Base-by-base conservation (phyloP, 495 filamentous ascomycete genomes). In the Lasiosphaeris hirsuta region DNA sequence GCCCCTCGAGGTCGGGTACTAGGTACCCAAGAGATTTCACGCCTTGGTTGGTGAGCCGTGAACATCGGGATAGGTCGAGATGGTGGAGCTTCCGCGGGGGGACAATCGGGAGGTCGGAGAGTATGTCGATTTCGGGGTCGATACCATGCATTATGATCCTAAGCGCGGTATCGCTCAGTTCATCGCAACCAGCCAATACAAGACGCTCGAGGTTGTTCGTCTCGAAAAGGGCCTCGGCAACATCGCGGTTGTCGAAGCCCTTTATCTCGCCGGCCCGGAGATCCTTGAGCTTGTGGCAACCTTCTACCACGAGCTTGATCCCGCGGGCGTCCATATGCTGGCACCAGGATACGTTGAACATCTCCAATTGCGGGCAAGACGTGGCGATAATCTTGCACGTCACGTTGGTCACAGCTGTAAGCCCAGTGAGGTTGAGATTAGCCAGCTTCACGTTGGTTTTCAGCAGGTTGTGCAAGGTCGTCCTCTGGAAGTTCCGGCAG, bases 301-400 rank as follows among this genome's bases (percentile, higher is more conserved):
- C 81, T 39, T 86, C 72, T 4, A 97, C 75, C 10, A 98, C 77
- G 54, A 80, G 81, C 51, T 79, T 80, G 38, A 97, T 69, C n/a
- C 94, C 94, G 10, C 83, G 78, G n/a, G 90, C 86, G 71, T 90
- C 86, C 68, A 96, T 83, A 49, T 89, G 83, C 56, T 82, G 83
- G 70, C 94, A 98, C 90, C 94, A 97, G 1, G 89, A 92, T 2
- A 98, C 80, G 64, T 97, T 94, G 57, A 97, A 79, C 52, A 78
- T 79, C 67, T 95, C 86, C 33, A 98, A 76, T 40, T 84, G 85
- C 1, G 88, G 87, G 60, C 94, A 97, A 10, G 87, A 86, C 30
- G 89, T 79, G 3, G 90, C 86, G 54, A 98, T 88, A 57, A 96
- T 91, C 61, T 87, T 90, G 82, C 92, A 89, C 7, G 92, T 86